phyloP scores from a whole-genome alignment of 148 eudicot genomes.

The Dysphania ambrosioides region DNA sequence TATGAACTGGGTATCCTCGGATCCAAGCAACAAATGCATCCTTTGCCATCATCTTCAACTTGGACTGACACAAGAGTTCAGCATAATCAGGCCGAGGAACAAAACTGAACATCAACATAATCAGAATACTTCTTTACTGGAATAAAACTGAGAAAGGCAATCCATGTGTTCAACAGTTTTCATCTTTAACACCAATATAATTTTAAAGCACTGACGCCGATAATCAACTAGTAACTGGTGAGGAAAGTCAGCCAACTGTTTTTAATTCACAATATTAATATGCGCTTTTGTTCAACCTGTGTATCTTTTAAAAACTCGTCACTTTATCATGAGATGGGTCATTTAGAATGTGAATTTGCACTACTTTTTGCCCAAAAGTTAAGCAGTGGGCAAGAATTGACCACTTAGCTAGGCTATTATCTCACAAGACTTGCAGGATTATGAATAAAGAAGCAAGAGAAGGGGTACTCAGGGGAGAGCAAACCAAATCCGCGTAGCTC shows the following conservation, averaged over 20 bases:
- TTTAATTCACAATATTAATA: neutral
- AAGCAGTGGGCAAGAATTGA: neutral
- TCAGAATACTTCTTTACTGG: neutral
- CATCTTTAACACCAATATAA: neutral
- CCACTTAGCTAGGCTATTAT: neutral
- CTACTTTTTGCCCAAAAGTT: neutral
- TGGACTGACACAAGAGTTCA: slow-evolving; percentile 36
- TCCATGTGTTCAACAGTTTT: neutral
- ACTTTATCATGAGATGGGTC: neutral
- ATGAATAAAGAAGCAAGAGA: neutral
- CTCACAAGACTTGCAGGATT: neutral
- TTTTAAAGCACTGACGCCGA: neutral
- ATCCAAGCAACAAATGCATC: slow-evolving; percentile 88
- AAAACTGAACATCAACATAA: neutral
- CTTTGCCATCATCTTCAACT: slow-evolving; percentile 59
- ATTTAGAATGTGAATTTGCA: neutral
- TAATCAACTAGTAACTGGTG: neutral
- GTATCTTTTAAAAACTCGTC: neutral
- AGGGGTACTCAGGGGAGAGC: neutral
- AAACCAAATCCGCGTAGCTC: neutral
- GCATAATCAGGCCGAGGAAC: slow-evolving; percentile 7
- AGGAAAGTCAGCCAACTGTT: neutral
- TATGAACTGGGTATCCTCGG: slow-evolving; percentile 90
- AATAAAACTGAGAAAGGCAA: neutral
- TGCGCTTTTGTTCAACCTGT: neutral